Evolutionary conservation across 805 yeast genomes (phyloP), one percentile per base, ranked within the genome.

Genomic region (Soucietia sequanensis): DNA sequence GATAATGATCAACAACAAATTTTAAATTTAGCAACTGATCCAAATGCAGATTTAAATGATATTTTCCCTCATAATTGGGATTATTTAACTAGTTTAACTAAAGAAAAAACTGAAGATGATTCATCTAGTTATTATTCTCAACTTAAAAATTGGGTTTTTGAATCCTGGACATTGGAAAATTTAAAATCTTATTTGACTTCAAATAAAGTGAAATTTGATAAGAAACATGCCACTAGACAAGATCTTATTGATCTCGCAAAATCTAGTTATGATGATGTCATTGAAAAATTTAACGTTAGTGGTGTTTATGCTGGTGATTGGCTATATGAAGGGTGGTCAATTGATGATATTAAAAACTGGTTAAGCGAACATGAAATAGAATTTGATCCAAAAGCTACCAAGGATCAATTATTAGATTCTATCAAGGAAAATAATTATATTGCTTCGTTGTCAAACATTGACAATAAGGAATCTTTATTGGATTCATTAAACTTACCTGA

Each of bases 271-370:
- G 60, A 66, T 33, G 47, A 51, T 9, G 62, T 74, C 35, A 60
- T 68, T 10, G 52, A 61, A 33, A 37, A 50, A 20, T 44, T 56
- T 31, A 60, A 68, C 4, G 54, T 52, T 7, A 61, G 72, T 14
- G 76, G 77, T 5, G 52, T 54, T 26, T 75, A 75, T 37, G 70
- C 77, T 5, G 77, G 80, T 14, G 65, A 64, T 22, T 70, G 74
- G 72, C 57, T 76, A 37, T 80, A 78, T 50, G 62, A 70, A 8
- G 45, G 63, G 21, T 81, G 87, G 87, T 58, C 70, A 15, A 50
- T 56, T 6, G 68, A 68, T 6, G 76, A 74, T 31, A 54, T 82
- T 38, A 58, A 62, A 41, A 46, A 54, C 11, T 77, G 82, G 77
- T 60, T 82, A 38, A 48, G 61, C 23, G 61, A 70, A 25, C 59